Conservation (phyloP, 495 filamentous ascomycete species). For the Penicillium salamii region DNA sequence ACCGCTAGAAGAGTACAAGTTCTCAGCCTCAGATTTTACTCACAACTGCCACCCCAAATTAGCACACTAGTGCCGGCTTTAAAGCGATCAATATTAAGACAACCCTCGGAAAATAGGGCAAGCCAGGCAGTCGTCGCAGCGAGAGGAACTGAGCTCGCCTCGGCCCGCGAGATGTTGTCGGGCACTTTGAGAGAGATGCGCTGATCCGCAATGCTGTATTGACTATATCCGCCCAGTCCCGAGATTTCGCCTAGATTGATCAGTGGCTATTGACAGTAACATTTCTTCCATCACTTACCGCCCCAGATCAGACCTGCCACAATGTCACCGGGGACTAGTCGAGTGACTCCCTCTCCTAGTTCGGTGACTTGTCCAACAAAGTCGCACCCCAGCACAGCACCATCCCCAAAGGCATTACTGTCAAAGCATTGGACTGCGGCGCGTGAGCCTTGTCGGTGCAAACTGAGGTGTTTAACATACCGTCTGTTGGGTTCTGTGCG, state of each 20-base stretch:
- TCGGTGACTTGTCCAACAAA: slow-evolving; percentile 49
- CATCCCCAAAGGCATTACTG: slow-evolving; percentile 26
- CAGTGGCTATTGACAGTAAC: background rate
- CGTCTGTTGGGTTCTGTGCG: slow-evolving; percentile 31
- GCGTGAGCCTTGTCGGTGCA: background rate
- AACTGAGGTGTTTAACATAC: slow-evolving; percentile 4
- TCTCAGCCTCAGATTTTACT: slow-evolving; percentile 1
- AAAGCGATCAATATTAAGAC: slow-evolving; percentile 19
- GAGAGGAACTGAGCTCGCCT: slow-evolving; percentile 27
- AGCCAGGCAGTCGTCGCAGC: slow-evolving; percentile 30
- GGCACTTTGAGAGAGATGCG: slow-evolving; percentile 25
- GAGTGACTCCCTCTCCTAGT: slow-evolving; percentile 42
- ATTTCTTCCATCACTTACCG: slow-evolving; percentile 8
- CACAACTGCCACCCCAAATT: slow-evolving; percentile 34
- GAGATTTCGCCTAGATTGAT: slow-evolving; percentile 5
- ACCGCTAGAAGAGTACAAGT: background rate
- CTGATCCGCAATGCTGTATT: slow-evolving; percentile 26
- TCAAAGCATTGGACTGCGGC: slow-evolving; percentile 25
- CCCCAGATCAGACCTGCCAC: slow-evolving; percentile 27
- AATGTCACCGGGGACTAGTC: slow-evolving; percentile 40
- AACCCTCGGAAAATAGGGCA: slow-evolving; percentile 23
- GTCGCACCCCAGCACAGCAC: slow-evolving; percentile 48
- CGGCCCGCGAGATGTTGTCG: slow-evolving; percentile 9
- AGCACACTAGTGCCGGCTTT: slow-evolving; percentile 14
- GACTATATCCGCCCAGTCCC: slow-evolving; percentile 4